These are phyloP conservation scores for Passalora sequoiae DNA, from an alignment of 2,329 filamentous ascomycete genomes.

Conservation along the genomic window DNA sequence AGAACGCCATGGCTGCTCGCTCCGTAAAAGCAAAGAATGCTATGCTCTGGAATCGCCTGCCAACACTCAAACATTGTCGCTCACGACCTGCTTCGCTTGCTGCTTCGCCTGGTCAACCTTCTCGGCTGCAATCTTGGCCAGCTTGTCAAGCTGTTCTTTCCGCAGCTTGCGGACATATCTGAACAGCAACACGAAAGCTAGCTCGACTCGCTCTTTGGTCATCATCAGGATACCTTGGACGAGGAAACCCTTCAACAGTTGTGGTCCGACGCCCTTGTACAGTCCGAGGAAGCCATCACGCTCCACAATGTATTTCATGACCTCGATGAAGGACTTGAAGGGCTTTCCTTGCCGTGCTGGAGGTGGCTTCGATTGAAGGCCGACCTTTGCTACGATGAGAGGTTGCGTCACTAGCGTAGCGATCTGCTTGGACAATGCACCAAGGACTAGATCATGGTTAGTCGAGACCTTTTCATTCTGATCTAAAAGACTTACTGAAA, in stretches of 20 bases:
- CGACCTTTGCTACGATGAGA: constrained; percentile 95
- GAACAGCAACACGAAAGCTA: constrained; percentile 80
- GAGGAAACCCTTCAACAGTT: constrained; percentile 85
- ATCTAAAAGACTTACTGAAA: constrained; percentile 64
- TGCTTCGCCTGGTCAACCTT: constrained; percentile 46
- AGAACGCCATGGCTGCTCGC: constrained; percentile 11
- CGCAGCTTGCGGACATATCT: constrained; percentile 70
- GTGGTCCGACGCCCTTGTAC: constrained; percentile 94
- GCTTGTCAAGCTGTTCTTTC: constrained; percentile 63
- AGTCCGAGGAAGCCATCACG: constrained; percentile 78
- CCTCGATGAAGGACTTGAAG: constrained; percentile 88
- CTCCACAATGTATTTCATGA: constrained; percentile 89
- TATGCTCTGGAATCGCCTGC: neutral
- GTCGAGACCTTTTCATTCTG: neutral
- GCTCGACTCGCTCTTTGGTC: constrained; percentile 93
- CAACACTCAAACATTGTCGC: constrained; percentile 1
- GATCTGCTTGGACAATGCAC: constrained; percentile 85
- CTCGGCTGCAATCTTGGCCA: constrained; percentile 58
- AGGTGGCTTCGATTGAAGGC: constrained; percentile 87
- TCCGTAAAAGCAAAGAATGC: constrained; percentile 1
- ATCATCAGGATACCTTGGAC: constrained; percentile 98
- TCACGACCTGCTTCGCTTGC: constrained; percentile 5
- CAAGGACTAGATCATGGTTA: constrained; percentile 56
- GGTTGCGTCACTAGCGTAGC: constrained; percentile 92
- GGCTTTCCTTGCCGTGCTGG: constrained; percentile 78